Evolutionary conservation across 768 basidiomycete genomes (phyloP), one percentile per base, ranked within the genome.

Genomic region (Arthromyces matolae): DNA sequence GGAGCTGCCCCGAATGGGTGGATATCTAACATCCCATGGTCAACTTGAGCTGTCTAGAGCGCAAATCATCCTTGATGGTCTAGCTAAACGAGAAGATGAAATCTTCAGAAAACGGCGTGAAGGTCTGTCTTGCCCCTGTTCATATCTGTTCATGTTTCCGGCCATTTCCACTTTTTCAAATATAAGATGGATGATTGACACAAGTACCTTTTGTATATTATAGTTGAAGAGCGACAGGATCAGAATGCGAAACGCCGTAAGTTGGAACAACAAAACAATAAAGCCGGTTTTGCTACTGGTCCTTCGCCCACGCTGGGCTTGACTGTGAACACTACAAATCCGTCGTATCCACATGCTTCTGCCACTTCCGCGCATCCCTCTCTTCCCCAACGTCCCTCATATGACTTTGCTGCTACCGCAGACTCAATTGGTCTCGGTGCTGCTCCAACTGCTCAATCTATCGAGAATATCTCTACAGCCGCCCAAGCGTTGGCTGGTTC

Each of bases 1-100:
- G 68, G 92, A 93, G 64, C 73, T 99, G 31, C 84, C 90, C 28
- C 79, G 87, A 61, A 98, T 99, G 96, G 95, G 94, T 44, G 96
- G 96, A 37, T 99, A 98, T 70, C 60, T 98, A 60, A 94, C 95
- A 40, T 85, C 96, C 61, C 86, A 96, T 67, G 96, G 96, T 48
- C 78, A 81, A 60, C 77, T 98, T 65, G 86, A 92, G 64, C 72
- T 97, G 54, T 71, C 79, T 41, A 77, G 94, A 67, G 90, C 86
- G 39, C 88, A 96, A 72, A 84, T 97, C 61, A 96, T 99, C 61
- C 80, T 99, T 66, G 90, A 95, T 66, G 94, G 93, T 50, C 75
- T 99, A 52, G 93, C 95, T n/a, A 78, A 76, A 66, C 75, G 87
- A 62, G 96, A 99, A 72, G 93, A 95, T 70, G 93, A 93, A 39